Evolutionary conservation across 192 early-diverging fungal species (phyloP), one percentile per base, ranked within the genome.

Genomic region (Rhizophagus prolifer): DNA sequence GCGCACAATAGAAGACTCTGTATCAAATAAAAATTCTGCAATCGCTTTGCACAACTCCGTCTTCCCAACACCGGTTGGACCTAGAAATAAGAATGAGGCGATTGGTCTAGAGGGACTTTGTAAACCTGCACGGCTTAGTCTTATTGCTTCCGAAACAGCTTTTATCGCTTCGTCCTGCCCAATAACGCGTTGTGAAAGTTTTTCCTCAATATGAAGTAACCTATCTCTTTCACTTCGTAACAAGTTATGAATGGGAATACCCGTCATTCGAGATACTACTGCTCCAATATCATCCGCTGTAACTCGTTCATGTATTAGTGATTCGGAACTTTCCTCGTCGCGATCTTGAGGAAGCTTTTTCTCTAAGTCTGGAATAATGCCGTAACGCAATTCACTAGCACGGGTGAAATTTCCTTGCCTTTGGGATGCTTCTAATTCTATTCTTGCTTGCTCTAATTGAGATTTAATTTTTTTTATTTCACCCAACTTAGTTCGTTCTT

Each of bases 1-100:
- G 38, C 94, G 87, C 34, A 93, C 82, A 41, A 95, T 89, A 2
- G 89, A 88, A 34, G 82, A 79, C 67, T 94, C 91, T 30, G 88
- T 90, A 76, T 94, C 88, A 66, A 95, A 95, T 19, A 95, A 65
- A 79, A 93, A 93, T 75, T 90, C 86, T 2, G 94, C 91, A 38
- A 95, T 83, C 0, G 90, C 86, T 74, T 94, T 94, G 79, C 90
- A 92, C 25, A 95, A 76, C 67, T 92, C 90, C 2, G 93, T 95
- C 80, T 95, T 95, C 70, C 93, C 93, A 36, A 91, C 90, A 60
- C 93, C 93, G n/a, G 92, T 95, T 46, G 93, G 92, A 54, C 93
- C 93, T 36, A 92, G 84, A 85, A 95, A 95, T 76, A 95, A 87
- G 70, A 95, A 95, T 19, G 87, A 90, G 16, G 92, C 93, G 63